Evolutionary conservation across 2,329 filamentous ascomycete genomes (phyloP), one percentile per base, ranked within the genome.

Genomic region (Lasiodiplodia sp.): DNA sequence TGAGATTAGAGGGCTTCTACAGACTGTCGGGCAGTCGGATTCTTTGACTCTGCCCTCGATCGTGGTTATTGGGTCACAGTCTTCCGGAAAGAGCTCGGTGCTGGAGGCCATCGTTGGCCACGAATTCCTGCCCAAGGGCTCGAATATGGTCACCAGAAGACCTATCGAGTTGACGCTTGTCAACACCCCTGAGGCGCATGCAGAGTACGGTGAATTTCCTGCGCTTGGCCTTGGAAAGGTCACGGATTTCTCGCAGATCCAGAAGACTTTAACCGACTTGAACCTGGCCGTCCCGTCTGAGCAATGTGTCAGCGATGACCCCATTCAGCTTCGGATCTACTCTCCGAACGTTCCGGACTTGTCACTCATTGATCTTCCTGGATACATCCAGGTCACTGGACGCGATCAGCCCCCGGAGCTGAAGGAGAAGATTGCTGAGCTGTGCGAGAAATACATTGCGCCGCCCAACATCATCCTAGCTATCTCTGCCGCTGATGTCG

Each of bases 371-470:
- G 96, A 99, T 80, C 86, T 99, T 16, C 96, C 96, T 0, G 96
- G 96, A 5, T 99, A 99, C 78, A 99, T 99, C 67, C 96, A 99
- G 77, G 94, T 99, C 38, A 91, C 93, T 14, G 94, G 94, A 16
- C 89, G 93, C 66, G 93, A 97, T 74, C 96, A 99, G 75, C 96
- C 96, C 0, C 83, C 91, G 3, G 91, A 97, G 79, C 84, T 99
- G 66, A 98, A 98, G 81, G 92, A 96, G 76, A 97, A 96, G 82
- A 99, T 99, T 71, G 88, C 92, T 2, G 94, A 97, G 75, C 88
- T 99, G 14, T 99, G 96, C 78, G 96, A 99, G 80, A 98, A 97
- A 82, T 99, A 99, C 76, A 99, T 99, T 64, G 93, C 97, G 77
- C 84, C 94, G 6, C 96, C 96, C 0, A 99, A 99, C 76, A 91